Percentiles rank a stretch among this genome's conserved stretches.
These are phyloP conservation scores for Penicillium canescens DNA, from an alignment of 495 filamentous ascomycete species.

Conservation along the genomic window DNA sequence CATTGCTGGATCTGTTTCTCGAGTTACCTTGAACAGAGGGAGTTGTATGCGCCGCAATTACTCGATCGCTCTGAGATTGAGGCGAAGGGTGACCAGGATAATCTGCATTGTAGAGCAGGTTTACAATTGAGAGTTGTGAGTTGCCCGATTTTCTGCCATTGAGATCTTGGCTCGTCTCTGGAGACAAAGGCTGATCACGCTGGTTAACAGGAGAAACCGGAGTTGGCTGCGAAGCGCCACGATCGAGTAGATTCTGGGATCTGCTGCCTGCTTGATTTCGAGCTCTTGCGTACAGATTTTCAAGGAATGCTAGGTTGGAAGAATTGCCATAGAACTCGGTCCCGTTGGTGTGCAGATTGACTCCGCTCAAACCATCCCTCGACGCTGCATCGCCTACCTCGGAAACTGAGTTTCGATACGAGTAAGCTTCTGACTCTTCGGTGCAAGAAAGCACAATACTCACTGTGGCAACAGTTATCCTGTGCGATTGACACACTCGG, in stretches of 20 bases:
- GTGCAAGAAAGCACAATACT: too few relatives aligned
- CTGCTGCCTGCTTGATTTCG: conserved; percentile 18
- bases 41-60: neutral
- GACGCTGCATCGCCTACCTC: conserved; percentile 22
- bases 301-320: conserved; percentile 26
- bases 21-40: neutral
- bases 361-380: conserved; percentile 23
- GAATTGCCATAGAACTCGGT: conserved; percentile 31
- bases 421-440: neutral
- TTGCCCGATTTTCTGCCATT: neutral
- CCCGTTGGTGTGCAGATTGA: conserved; percentile 30
- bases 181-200: too few relatives aligned
- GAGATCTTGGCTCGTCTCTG: neutral
- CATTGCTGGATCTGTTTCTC: neutral
- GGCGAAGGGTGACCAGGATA: conserved; percentile 16
- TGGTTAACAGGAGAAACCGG: neutral
- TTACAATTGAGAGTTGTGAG: conserved; percentile 26
- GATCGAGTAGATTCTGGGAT: neutral
- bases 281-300: conserved; percentile 22
- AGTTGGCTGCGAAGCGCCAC: neutral
- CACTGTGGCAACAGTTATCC: neutral
- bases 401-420: neutral
- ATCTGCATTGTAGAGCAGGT: conserved; percentile 24
- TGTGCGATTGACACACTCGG: neutral
- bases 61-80: conserved; percentile 2